Base-by-base conservation (phyloP, 2,329 filamentous ascomycete species). In the Fusarium protoensiforme region DNA sequence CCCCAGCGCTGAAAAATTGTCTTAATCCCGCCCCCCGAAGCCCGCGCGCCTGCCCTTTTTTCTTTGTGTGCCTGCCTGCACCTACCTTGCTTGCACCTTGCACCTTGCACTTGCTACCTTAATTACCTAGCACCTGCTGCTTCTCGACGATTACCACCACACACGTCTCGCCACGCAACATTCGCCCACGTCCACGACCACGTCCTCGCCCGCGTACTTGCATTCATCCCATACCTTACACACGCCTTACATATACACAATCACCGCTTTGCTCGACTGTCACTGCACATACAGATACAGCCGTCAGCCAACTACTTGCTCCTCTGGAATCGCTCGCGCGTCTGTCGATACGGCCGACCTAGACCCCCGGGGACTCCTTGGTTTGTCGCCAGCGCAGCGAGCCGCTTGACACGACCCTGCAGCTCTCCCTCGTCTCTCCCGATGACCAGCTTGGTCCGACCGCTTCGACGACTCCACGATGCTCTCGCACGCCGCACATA, bases 81-180 rank as follows among this genome's bases (percentile, higher is more conserved):
- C 71, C 66, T 61, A 54, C 69, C 71, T 68, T 63, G 41, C 72
- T 61, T 65, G 64, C 71, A 48, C 53, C 61, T 64, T 51, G 46
- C 54, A 56, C 46, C 43, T 63, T 69, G 51, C 64, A 53, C 61
- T 61, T 61, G 59, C 65, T 78, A 71, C 75, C 72, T 77, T 78
- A 75, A 67, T 75, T 72, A 75, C 72, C 54, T 74, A 71, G 62
- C 69, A 75, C 64, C 69, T 75, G 70, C 65, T 75, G 64, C 67
- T 73, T 69, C 69, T 78, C 54, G 53, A 73, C 70, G 67, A 46
- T 64, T 57, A 73, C 66, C 71, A 75, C 76, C 76, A 78, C 73
- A 74, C 76, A 78, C 70, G 67, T 75, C 65, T 77, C 67, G 76
- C 76, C 76, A 78, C 76, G 76, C 76, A 77, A 58, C 65, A 71